These are phyloP conservation scores for Leishmania gerbilli DNA, from an alignment of 208 protist species.

Conservation along the genomic window DNA sequence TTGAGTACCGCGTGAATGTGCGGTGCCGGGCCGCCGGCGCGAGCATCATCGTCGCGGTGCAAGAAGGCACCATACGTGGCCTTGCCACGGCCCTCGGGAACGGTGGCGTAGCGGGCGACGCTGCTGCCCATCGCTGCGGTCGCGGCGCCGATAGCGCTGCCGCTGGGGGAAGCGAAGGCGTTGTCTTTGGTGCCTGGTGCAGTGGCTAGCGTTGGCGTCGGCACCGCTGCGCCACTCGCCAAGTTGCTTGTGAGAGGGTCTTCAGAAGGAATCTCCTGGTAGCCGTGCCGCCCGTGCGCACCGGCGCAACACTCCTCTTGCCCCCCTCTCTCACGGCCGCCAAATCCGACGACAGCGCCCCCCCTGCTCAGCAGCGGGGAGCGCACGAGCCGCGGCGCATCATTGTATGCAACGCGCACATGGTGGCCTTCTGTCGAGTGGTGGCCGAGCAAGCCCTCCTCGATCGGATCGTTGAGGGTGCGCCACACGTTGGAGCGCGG, in stretches of 20 bases:
- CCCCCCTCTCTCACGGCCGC: neutral
- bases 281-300: neutral
- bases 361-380: constrained; percentile 21
- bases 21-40: constrained; percentile 5
- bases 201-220: neutral
- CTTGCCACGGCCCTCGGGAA: constrained; percentile 18
- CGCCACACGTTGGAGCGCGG: constrained; percentile 76
- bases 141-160: neutral
- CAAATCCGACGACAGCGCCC: neutral
- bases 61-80: constrained; percentile 59
- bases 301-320: neutral
- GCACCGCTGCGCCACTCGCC: neutral
- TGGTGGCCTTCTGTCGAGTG: constrained; percentile 1
- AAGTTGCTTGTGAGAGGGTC: neutral
- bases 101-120: constrained; percentile 2
- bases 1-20: constrained; percentile 32
- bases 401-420: neutral
- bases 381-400: neutral
- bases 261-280: constrained; percentile 6
- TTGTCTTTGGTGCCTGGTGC: neutral
- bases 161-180: neutral
- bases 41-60: constrained; percentile 14
- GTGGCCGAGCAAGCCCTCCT: constrained; percentile 19
- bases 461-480: constrained; percentile 37
- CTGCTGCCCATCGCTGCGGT: neutral